Base-by-base conservation (phyloP, 495 filamentous ascomycete genomes). In the Usnea hakonensis region DNA sequence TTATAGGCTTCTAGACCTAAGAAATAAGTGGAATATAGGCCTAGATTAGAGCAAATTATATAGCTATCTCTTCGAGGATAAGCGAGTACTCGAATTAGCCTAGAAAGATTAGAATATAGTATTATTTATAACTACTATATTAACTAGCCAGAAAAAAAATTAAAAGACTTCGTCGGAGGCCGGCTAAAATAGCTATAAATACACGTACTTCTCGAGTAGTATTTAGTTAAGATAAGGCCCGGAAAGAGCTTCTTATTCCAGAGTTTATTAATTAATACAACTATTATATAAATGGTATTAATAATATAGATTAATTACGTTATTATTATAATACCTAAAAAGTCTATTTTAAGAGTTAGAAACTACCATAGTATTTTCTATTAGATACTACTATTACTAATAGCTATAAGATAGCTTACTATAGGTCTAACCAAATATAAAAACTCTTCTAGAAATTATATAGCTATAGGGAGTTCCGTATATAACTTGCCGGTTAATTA, bases 331-430 rank as follows among this genome's bases (percentile, higher is more conserved):
- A n/a, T n/a, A n/a, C n/a, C n/a, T n/a, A n/a, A n/a, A n/a, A n/a
- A n/a, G n/a, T n/a, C n/a, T n/a, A n/a, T n/a, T n/a, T n/a, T n/a
- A n/a, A 58, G 33, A 63, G 23, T 26, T 57, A 44, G 28, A 60
- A 63, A 28, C 33, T 19, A 2, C 17, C 19, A 63, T 60, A 28
- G 35, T 43, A 60, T 23, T 63, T 58, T 48, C 5, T 61, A 26
- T n/a, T 58, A 44, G 26, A 48, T 63, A 63, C 8, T 36, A 57
- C 35, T 37, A 61, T 62, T 53, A 38, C 53, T 8, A 61, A 64
- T 33, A 61, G 21, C 26, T 46, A 43, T 38, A 58, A 50, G 10
- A 52, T 37, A 8, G n/a, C n/a, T 30, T n/a, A n/a, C 16, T 41
- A 8, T 58, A n/a, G n/a, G n/a, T n/a, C n/a, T n/a, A n/a, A n/a